Percentiles rank a stretch among this genome's conserved stretches.
These are phyloP conservation scores for Hapsidospora chrysogenum DNA, from an alignment of 495 filamentous ascomycete species.

Conservation along the genomic window DNA sequence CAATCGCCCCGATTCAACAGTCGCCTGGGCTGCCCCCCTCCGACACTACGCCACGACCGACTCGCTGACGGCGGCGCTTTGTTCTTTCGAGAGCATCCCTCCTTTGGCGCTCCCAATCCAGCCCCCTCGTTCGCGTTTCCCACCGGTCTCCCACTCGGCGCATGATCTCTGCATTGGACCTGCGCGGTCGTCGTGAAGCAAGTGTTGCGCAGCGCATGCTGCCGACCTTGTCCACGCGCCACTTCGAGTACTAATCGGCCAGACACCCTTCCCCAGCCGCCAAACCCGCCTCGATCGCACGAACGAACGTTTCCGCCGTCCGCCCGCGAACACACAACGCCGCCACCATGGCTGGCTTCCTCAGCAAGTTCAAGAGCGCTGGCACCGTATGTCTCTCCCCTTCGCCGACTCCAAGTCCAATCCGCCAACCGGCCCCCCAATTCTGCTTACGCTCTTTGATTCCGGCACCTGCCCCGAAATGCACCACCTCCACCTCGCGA, in stretches of 20 bases:
- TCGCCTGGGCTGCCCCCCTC: no score
- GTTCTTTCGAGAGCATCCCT: background rate
- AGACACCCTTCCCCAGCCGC: background rate
- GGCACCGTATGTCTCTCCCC: constrained; percentile 4
- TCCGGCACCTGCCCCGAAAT: no score
- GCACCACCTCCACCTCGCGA: no score
- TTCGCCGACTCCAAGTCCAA: no score
- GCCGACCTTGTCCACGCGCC: background rate
- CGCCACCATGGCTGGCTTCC: constrained; percentile 5
- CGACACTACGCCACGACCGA: no score
- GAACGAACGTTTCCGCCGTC: background rate
- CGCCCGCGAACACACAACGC: background rate
- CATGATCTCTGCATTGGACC: background rate
- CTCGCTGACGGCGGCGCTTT: background rate
- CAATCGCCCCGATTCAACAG: no score
- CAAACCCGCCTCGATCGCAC: background rate
- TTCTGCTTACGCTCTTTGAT: no score
- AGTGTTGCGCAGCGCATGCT: background rate
- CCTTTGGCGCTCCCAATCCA: background rate
- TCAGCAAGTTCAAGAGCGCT: constrained; percentile 6
- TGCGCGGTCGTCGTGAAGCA: background rate
- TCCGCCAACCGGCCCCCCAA: no score
- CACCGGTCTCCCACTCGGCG: no score
- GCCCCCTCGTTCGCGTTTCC: background rate
- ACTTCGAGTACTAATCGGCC: background rate